These are phyloP conservation scores for Sclerotinia subarctica DNA, from an alignment of 2,329 filamentous ascomycete genomes.

Conservation along the genomic window DNA sequence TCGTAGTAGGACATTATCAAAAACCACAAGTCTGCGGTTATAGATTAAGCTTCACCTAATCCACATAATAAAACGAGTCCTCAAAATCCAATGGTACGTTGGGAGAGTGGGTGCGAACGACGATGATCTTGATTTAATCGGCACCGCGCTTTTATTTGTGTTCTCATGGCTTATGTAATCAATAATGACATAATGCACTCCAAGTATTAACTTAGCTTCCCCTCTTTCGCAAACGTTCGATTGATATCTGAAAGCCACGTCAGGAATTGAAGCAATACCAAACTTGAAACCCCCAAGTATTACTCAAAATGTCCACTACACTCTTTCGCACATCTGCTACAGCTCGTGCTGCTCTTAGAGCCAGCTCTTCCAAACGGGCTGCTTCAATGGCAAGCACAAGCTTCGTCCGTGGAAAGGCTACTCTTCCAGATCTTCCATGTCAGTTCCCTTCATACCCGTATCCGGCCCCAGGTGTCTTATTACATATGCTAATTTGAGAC, in stretches of 20 bases:
- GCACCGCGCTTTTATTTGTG: background rate
- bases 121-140: background rate
- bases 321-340: conserved; percentile 69
- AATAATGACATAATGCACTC: conserved; percentile 19
- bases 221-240: conserved; percentile 11
- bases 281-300: conserved; percentile 19
- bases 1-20: conserved; percentile 73
- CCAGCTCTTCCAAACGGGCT: conserved; percentile 60
- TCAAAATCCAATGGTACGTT: background rate
- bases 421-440: conserved; percentile 85
- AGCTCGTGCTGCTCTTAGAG: conserved; percentile 67
- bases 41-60: background rate
- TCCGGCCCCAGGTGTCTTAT: background rate
- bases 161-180: conserved; percentile 9
- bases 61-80: background rate
- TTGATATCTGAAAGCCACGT: conserved; percentile 18
- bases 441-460: conserved; percentile 36
- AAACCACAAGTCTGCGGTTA: background rate
- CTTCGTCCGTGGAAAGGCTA: conserved; percentile 84
- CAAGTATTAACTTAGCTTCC: conserved; percentile 12
- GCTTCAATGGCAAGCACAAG: conserved; percentile 67
- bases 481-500: conserved; percentile 7
- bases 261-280: conserved; percentile 21
- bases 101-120: background rate
- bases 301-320: conserved; percentile 64